A percentile compares a stretch with the other conserved stretches of the same genome.
Conservation (phyloP, 352 stramenopile species). For the Phytophthora cajani region DNA sequence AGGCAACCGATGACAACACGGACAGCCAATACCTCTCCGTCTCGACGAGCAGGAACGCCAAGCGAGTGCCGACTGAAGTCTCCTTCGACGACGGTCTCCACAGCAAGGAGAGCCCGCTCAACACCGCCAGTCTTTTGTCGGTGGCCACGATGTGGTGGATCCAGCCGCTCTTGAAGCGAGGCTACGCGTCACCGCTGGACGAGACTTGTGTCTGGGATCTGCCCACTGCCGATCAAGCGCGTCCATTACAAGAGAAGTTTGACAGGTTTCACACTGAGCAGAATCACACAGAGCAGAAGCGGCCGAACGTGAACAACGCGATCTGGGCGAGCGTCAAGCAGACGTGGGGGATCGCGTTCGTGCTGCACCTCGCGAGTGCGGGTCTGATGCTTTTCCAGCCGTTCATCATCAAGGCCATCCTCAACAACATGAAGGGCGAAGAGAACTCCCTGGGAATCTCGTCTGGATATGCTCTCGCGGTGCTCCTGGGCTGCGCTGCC, state of each 20-base stretch:
- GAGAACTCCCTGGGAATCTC: conserved; percentile 45
- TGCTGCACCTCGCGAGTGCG: conserved; percentile 3
- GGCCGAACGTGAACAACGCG: conserved; percentile 35
- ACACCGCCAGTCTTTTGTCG: conserved; percentile 39
- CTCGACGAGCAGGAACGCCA: background rate
- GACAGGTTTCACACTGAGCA: conserved; percentile 26
- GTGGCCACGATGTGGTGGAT: conserved; percentile 54
- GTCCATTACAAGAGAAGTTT: conserved; percentile 41
- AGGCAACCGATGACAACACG: background rate
- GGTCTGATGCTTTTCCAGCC: conserved; percentile 27
- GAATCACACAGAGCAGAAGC: background rate
- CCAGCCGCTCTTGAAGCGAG: conserved; percentile 39
- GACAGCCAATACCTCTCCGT: background rate
- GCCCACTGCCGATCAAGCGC: conserved; percentile 33
- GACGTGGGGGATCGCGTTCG: conserved; percentile 11
- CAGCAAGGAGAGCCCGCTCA: conserved; percentile 25
- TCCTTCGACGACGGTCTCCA: background rate
- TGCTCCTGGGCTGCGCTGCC: conserved; percentile 31
- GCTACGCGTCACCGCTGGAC: conserved; percentile 35
- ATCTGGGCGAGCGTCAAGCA: conserved; percentile 42
- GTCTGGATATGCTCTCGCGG: conserved; percentile 52
- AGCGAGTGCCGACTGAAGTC: background rate
- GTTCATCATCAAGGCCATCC: conserved; percentile 64
- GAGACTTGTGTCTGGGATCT: conserved; percentile 44
- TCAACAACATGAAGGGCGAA: conserved; percentile 47